Conservation (phyloP, 257 asterid species). For the Pogostemon cablin region DNA sequence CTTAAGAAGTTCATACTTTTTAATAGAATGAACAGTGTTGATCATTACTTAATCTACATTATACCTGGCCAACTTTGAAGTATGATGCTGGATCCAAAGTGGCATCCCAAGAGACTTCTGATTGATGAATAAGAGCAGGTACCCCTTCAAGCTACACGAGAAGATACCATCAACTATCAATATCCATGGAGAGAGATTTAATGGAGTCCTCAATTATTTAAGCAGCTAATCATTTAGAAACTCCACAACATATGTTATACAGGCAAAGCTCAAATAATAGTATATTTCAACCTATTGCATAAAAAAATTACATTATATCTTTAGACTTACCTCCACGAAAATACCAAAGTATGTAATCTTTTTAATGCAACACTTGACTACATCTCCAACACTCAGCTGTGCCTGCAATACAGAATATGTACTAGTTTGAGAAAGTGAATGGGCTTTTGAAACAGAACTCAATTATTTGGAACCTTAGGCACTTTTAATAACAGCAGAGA, state of each 20-base stretch:
- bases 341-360: slow-evolving; percentile 90
- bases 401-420: slow-evolving; percentile 53
- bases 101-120: slow-evolving; percentile 97
- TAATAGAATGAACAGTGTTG: neutral
- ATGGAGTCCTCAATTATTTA: neutral
- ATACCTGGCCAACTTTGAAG: slow-evolving; percentile 93
- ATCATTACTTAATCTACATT: neutral
- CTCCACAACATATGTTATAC: neutral
- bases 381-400: slow-evolving; percentile 77
- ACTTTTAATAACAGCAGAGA: neutral
- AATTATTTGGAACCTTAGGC: slow-evolving; percentile 12
- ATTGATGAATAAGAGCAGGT: slow-evolving; percentile 87
- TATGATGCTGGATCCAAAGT: slow-evolving; percentile 81
- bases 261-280: slow-evolving; percentile 15
- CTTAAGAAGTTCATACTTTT: neutral
- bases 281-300: neutral
- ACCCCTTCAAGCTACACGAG: slow-evolving; percentile 85
- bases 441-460: neutral
- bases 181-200: neutral
- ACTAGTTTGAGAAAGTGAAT: slow-evolving; percentile 25
- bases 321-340: slow-evolving; percentile 80
- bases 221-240: slow-evolving; percentile 18
- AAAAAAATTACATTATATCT: slow-evolving; percentile 8
- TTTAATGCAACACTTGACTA: slow-evolving; percentile 81
- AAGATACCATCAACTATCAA: slow-evolving; percentile 19